Percentiles rank a stretch among this genome's conserved stretches.
phyloP scores from a whole-genome alignment of 345 rosid genomes.

The Pistacia vera region DNA sequence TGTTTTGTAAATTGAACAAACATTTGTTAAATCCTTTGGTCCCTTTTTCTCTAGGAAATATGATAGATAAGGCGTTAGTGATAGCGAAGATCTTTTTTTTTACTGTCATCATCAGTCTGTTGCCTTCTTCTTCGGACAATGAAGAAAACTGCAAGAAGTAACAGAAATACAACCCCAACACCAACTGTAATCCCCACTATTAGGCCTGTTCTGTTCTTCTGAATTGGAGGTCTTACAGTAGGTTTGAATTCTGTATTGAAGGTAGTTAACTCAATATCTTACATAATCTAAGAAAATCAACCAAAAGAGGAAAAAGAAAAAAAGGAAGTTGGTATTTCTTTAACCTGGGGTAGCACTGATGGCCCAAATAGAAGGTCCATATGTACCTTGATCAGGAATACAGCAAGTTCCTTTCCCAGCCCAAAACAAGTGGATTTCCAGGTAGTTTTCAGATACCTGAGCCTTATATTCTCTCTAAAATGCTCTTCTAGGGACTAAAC shows the following conservation, averaged over 20 bases:
- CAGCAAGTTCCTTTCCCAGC: constrained; percentile 44
- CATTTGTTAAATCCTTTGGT: no score
- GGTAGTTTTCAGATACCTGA: constrained; percentile 34
- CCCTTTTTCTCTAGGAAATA: not conserved
- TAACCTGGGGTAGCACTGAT: constrained; percentile 65
- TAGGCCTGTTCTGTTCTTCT: constrained; percentile 43
- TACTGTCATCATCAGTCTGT: constrained; percentile 51
- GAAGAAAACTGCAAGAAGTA: constrained; percentile 34
- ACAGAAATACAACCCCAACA: constrained; percentile 42
- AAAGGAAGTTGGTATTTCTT: constrained; percentile 16
- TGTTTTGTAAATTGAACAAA: not conserved
- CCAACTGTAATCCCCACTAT: constrained; percentile 61
- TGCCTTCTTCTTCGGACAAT: constrained; percentile 41
- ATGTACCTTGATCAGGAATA: constrained; percentile 32
- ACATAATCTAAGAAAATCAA: not conserved
- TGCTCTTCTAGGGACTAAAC: constrained; percentile 29
- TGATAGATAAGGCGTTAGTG: not conserved
- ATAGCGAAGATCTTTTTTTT: not conserved
- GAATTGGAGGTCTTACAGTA: constrained; percentile 48
- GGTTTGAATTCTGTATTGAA: constrained; percentile 63
- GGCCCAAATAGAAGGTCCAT: constrained; percentile 44
- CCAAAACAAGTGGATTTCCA: constrained; percentile 44
- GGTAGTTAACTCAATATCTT: constrained; percentile 16
- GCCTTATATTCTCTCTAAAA: constrained; percentile 22
- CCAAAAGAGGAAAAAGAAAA: not conserved